Evolutionary conservation across 2,329 filamentous ascomycete genomes (phyloP).

Genomic region (Pseudogymnoascus sp.): DNA sequence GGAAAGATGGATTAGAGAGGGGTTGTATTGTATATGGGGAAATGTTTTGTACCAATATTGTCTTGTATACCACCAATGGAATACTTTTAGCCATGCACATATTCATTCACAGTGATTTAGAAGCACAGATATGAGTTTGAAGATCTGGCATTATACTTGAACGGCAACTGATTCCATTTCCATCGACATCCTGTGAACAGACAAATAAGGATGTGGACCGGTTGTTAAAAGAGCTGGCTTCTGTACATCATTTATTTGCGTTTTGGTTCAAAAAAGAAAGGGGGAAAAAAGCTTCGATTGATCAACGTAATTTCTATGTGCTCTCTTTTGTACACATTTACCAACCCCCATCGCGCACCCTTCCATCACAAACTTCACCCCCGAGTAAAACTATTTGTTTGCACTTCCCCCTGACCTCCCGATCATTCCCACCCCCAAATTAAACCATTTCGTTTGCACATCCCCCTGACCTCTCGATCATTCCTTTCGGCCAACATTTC

Average conservation of each 20-base stretch:
- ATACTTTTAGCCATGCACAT: constrained; percentile 5
- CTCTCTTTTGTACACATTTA: not conserved
- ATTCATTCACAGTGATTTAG: not conserved
- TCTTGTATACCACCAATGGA: constrained; percentile 8
- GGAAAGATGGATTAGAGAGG: constrained; percentile 47
- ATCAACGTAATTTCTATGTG: not conserved
- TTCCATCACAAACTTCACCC: not conserved
- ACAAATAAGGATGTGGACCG: too few species aligned
- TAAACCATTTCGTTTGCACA: not conserved
- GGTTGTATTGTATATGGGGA: constrained; percentile 7
- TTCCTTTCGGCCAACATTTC: not conserved
- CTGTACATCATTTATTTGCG: not conserved
- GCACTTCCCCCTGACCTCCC: not conserved
- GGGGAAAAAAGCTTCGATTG: not conserved
- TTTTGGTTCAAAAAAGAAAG: not conserved
- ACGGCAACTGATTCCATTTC: not conserved
- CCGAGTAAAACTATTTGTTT: not conserved
- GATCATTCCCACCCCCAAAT: not conserved
- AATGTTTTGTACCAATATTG: constrained; percentile 3
- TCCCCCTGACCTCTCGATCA: not conserved
- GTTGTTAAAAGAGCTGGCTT: not conserved
- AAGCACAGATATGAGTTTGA: not conserved
- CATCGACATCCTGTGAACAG: too few species aligned
- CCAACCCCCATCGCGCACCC: not conserved
- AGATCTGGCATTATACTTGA: not conserved